Evolutionary conservation across 129 eudicot genomes (phyloP).

Genomic region (Saposhnikovia divaricata): DNA sequence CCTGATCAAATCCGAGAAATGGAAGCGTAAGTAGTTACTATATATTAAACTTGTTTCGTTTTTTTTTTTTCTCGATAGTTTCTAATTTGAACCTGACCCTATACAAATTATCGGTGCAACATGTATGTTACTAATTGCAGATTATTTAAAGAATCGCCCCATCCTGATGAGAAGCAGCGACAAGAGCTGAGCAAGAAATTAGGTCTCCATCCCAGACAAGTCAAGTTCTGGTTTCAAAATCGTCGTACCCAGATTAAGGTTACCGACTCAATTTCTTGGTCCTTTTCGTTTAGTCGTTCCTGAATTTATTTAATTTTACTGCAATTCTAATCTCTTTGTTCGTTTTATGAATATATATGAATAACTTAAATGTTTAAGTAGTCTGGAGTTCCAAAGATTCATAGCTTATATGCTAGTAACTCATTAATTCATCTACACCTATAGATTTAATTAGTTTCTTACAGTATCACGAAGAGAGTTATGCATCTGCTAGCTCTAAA

Average conservation of each 20-base stretch:
- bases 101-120: not conserved
- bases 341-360: not conserved
- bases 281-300: not conserved
- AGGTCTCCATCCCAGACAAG: slow-evolving; percentile 97
- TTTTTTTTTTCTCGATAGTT: not conserved
- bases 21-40: slow-evolving; percentile 63
- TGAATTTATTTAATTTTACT: not conserved
- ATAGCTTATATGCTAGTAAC: not conserved
- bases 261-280: not conserved
- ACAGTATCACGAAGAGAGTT: not conserved
- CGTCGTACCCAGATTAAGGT: slow-evolving; percentile 99
- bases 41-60: no score
- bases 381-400: no score
- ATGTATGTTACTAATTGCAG: slow-evolving; percentile 27
- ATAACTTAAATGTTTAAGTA: not conserved
- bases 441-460: not conserved
- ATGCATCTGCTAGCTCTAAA: not conserved
- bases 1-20: slow-evolving; percentile 83
- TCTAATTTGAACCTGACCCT: not conserved
- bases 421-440: not conserved
- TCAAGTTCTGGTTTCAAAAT: slow-evolving; percentile 99
- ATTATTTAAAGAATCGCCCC: slow-evolving; percentile 95
- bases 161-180: slow-evolving; percentile 99
- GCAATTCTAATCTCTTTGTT: not conserved
- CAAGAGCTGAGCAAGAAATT: slow-evolving; percentile 79